Evolutionary conservation across 495 filamentous ascomycete genomes (phyloP), one percentile per base, ranked within the genome.

Genomic region (Tuber umbilicatum): DNA sequence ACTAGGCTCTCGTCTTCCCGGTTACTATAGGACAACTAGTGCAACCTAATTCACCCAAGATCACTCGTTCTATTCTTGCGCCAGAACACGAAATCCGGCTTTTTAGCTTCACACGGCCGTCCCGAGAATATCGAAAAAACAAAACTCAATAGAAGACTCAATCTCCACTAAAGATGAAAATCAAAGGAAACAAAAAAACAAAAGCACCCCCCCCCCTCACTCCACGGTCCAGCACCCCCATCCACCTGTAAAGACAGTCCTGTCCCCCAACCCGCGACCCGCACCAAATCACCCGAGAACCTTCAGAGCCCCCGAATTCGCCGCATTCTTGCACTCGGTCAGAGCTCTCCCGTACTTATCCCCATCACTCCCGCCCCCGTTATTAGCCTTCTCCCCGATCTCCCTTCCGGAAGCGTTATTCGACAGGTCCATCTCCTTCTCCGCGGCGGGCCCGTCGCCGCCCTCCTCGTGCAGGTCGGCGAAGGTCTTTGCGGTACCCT

Each of bases 361-460:
- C 6, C 19, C 23, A 55, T 55, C 23, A 5, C 7, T 10, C 6
- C 47, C 47, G 12, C 47, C 47, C 47, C 47, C 47, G 23, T 21
- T 55, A 21, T 55, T 55, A 6, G 23, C 45, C 9, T 64, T 21
- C 40, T 27, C 73, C 14, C 73, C 73, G 38, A 74, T 19, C 19
- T n/a, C 0, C n/a, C 73, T 72, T 39, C 73, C 73, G 6, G 68
- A 31, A 35, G 67, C 73, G 35, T 75, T 75, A 60, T 75, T 75
- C 45, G 73, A 41, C 39, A 55, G 42, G 50, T 75, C 73, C 71
- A 75, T 75, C 0, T n/a, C 39, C 73, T 55, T 74, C 71, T 75
- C 47, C 0, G 39, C 39, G 3, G 39, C 39, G 5, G 39, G 73
- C 2, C 69, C 69, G 27, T 21, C 50, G 16, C 70, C 41, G 31